Evolutionary conservation across 306 rosid species (phyloP), one percentile per base, ranked within the genome.

Genomic region (Rosa lucieae): DNA sequence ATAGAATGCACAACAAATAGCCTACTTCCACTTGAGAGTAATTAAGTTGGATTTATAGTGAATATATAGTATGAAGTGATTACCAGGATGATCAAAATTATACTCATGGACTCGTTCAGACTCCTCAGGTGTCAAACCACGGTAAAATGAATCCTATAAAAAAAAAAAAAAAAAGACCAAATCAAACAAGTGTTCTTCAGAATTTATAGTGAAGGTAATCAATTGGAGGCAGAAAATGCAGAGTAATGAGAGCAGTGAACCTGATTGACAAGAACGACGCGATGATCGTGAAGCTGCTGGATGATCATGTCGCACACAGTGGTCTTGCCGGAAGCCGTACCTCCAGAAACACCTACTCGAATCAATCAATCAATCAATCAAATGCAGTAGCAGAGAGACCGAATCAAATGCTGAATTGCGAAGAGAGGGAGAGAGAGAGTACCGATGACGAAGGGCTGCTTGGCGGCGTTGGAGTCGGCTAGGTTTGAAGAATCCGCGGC

Each of bases 261-360:
- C 98, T 94, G 97, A 88, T 88, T 94, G 82, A 94, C 93, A 8
- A 94, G 97, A 26, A 94, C 95, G 47, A 94, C 93, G 43, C 98
- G 97, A 72, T 94, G 98, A 83, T 94, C 97, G 70, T 92, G 98
- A 56, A 94, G 98, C 81, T 94, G 98, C 77, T 94, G 98, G 82
- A 94, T 94, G 77, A 94, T 94, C 98, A 92, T 94, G 63, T 94
- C 98, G 62, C 98, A 94, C 7, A 94, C 97, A 4, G 98, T 94
- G 70, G 98, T 94, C 89, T 94, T 94, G 23, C 98, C 98, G 0
- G 98, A 94, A 67, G 98, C 98, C 62, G 97, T 94, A 86, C 98
- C 98, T 37, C 98, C 98, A 12, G 94, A 92, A 85, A 94, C 98
- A 32, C 98, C 98, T 94, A 72, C 69, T 72, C 67, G 79, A 32